Percentiles rank a stretch among this genome's conserved stretches.
phyloP scores from a whole-genome alignment of 2,329 filamentous ascomycete species.

The Ophiosphaerella narmari region DNA sequence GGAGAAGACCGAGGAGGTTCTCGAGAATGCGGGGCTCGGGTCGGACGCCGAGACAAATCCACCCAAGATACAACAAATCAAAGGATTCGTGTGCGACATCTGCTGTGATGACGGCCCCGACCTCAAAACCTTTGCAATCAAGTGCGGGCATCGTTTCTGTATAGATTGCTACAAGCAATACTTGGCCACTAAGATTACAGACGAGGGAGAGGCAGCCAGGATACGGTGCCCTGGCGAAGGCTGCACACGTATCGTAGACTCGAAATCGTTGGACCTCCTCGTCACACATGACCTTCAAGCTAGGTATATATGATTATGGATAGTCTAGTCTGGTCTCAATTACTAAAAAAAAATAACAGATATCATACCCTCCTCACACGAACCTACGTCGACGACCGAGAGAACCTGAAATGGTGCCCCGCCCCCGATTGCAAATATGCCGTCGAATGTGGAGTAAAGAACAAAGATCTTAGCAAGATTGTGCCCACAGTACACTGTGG shows the following conservation, averaged over 20 bases:
- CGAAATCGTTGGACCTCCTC: constrained; percentile 81
- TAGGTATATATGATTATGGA: constrained; percentile 49
- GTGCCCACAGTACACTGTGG: constrained; percentile 89
- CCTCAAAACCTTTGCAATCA: constrained; percentile 87
- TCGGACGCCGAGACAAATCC: constrained; percentile 51
- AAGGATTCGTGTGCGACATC: constrained; percentile 89
- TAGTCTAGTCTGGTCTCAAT: neutral
- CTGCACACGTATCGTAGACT: constrained; percentile 89
- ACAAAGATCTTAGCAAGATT: constrained; percentile 79
- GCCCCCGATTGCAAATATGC: constrained; percentile 97
- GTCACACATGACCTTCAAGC: constrained; percentile 61
- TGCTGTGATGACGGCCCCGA: constrained; percentile 87
- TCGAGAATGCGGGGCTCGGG: constrained; percentile 83
- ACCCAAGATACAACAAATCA: constrained; percentile 71
- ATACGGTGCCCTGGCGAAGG: constrained; percentile 91
- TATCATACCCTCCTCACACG: constrained; percentile 87
- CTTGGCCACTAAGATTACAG: constrained; percentile 86
- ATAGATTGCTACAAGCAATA: constrained; percentile 92
- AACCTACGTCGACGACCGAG: constrained; percentile 96
- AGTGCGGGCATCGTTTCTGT: constrained; percentile 92
- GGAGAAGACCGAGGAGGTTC: constrained; percentile 78
- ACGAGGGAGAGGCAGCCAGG: constrained; percentile 91
- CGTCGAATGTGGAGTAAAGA: constrained; percentile 84
- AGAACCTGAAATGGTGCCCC: constrained; percentile 95
- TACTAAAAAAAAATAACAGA: constrained; percentile 52